A percentile compares a stretch with the other conserved stretches of the same genome.
Evolutionary conservation across 2,329 filamentous ascomycete genomes (phyloP).

Genomic region (Lachnellula cervina): DNA sequence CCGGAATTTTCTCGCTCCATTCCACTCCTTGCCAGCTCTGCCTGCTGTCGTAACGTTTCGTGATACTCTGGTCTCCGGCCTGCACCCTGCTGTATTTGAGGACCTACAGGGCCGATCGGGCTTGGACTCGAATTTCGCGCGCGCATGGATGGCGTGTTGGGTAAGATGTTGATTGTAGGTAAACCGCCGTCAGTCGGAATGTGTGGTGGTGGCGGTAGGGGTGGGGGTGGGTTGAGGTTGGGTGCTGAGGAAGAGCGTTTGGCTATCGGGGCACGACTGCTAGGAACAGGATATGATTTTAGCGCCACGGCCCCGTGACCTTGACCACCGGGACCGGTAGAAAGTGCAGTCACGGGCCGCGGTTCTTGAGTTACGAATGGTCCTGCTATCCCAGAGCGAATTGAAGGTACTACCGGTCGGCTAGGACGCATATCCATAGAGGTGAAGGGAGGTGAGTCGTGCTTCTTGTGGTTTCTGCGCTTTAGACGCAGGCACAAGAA

Average conservation of each 20-base stretch:
- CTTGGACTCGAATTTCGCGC: not conserved
- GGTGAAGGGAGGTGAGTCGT: not conserved
- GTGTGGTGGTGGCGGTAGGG: not conserved
- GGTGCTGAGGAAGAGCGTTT: constrained; percentile 1
- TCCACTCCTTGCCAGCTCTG: not conserved
- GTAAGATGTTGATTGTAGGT: not conserved
- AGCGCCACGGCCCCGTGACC: not conserved
- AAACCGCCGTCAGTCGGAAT: not conserved
- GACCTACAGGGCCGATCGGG: not conserved
- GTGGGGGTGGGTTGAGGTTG: not conserved
- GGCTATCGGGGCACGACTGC: not conserved
- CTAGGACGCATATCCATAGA: not conserved
- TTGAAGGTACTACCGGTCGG: not conserved
- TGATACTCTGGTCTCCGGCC: not conserved
- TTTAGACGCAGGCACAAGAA: not conserved
- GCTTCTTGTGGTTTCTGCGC: not conserved
- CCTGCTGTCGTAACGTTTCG: not conserved
- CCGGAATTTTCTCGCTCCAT: not conserved
- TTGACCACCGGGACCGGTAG: not conserved
- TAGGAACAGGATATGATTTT: not conserved
- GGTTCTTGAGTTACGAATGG: not conserved
- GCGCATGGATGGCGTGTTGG: not conserved
- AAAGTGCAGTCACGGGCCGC: not conserved
- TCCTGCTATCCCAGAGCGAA: not conserved
- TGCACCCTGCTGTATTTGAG: not conserved